Evolutionary conservation across 768 basidiomycete genomes (phyloP), one percentile per base, ranked within the genome.

Genomic region (Kwoniella dejecticola): DNA sequence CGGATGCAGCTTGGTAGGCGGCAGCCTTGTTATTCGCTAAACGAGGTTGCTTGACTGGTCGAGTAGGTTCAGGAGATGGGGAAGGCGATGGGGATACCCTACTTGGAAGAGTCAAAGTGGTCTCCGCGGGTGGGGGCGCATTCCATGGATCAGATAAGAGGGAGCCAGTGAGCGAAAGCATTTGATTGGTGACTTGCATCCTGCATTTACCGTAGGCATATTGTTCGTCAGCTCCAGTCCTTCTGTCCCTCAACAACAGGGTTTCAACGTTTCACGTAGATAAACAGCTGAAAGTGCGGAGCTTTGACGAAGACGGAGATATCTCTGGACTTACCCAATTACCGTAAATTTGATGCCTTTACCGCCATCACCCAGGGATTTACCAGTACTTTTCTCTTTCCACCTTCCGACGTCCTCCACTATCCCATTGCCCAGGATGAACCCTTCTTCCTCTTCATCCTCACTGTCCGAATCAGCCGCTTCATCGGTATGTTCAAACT

Each of bases 171-270:
- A 96, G 80, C 2, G 91, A 94, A 19, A 96, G 80, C 91, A 95
- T 94, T 74, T 94, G 89, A 72, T 96, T 94, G 30, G 91, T 91
- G 31, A 93, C 85, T 13, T 88, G 92, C 60, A 93, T 77, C 24
- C 93, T 96, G 71, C n/a, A n/a, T n/a, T n/a, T n/a, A n/a, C n/a
- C 8, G 41, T 13, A 29, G 26, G 7, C 19, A 29, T 10, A 50
- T 41, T 8, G 56, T 24, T 60, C 38, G 21, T 45, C 61, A 48
- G 31, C 27, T 52, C 5, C 11, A 26, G 56, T 21, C 29, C 33
- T 36, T 30, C 45, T 44, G 31, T 24, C 2, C 24, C 2, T 44
- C 56, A 36, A 47, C 26, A 17, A 26, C 19, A 19, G 36, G 17
- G 23, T 30, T 15, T n/a, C n/a, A n/a, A n/a, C n/a, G n/a, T n/a